Base-by-base conservation (phyloP, 352 stramenopile species). In the Pythium sukuiense region DNA sequence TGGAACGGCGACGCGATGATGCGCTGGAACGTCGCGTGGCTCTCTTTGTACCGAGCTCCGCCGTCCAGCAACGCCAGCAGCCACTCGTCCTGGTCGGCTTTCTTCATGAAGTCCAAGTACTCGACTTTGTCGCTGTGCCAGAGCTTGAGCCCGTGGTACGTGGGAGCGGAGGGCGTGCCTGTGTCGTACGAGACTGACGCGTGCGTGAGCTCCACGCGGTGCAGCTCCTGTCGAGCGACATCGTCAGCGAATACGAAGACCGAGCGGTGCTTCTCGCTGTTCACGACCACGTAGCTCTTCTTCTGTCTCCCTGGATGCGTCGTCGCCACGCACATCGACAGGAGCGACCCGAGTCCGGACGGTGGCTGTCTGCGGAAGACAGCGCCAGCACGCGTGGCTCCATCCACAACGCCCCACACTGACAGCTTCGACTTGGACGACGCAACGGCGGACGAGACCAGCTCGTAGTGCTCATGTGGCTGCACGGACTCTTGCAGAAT, bases 381-480 rank as follows among this genome's bases (percentile, higher is more conserved):
- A 2, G 9, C 18, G 6, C 67, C 74, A 1, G 74, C 74, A 7
- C 69, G 64, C n/a, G 63, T 78, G 2, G 74, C 63, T 12, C 74
- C 74, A 33, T 81, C 65, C 6, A 64, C 61, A n/a, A 81, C 71
- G n/a, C 32, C 60, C 74, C 74, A 81, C 9, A 81, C 74, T 29
- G 71, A 78, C 35, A 69, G 53, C 59, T 58, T 69, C 29, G 33
- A 9, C 41, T 26, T 32, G 16, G 50, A 43, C 41, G 9, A 53
- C 6, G 14, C 18, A 43, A 62, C 41, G 5, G 64, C 76, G 9
- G 67, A 45, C 24, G 56, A 63, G 29, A 90, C 78, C 9, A 90
- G 71, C 39, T 90, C 81, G 63, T 83, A 88, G 55, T 71, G 75
- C 9, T 41, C 53, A 29, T 72, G 64, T 20, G 77, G 66, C 2